Conservation (phyloP, 257 asterid species). For the Nicotiana obtusifolia region DNA sequence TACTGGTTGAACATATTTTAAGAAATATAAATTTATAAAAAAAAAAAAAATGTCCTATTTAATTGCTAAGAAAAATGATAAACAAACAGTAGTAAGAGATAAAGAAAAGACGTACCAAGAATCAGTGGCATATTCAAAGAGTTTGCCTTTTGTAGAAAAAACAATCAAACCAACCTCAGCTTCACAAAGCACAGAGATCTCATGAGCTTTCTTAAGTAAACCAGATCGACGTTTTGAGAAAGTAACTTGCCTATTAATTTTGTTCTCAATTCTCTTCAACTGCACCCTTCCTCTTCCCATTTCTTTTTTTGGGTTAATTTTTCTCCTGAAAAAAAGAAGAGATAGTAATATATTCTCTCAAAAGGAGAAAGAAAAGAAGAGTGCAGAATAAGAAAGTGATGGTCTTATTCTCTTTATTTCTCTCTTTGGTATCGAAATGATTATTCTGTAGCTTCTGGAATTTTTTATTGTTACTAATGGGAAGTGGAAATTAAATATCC, state of each 20-base stretch:
- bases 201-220: conserved; percentile 68
- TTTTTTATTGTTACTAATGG: background rate
- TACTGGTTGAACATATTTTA: too few relatives aligned
- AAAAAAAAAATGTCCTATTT: too few relatives aligned
- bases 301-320: background rate
- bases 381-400: background rate
- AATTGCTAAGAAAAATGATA: too few relatives aligned
- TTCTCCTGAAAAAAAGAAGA: background rate
- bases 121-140: conserved; percentile 66
- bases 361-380: background rate
- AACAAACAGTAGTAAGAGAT: too few relatives aligned
- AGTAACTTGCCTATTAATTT: conserved; percentile 74
- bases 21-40: too few relatives aligned
- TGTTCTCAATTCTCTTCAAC: conserved; percentile 84
- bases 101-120: conserved; percentile 40
- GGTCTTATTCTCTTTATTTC: background rate
- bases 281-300: conserved; percentile 90
- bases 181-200: conserved; percentile 81
- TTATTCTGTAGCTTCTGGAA: background rate
- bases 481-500: background rate
- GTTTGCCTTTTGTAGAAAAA: conserved; percentile 73
- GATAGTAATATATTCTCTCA: background rate
- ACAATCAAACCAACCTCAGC: conserved; percentile 78
- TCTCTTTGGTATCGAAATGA: background rate
- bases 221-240: conserved; percentile 76